phyloP scores from a whole-genome alignment of 1,139 yeast species.

The Kurtzmaniella quercitrusa region DNA sequence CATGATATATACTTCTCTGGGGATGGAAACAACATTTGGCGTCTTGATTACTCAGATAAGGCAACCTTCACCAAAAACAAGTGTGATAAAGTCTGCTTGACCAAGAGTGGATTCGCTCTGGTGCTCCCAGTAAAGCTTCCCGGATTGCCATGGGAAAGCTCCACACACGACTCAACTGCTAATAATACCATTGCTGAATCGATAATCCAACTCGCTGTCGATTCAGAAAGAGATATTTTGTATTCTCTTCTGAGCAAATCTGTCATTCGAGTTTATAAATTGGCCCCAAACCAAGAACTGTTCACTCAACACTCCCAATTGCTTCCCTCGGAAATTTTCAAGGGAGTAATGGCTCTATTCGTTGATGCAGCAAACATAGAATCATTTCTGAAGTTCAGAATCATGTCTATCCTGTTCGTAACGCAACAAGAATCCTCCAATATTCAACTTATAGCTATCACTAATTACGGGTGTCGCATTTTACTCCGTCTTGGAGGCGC shows the following conservation, averaged over 20 bases:
- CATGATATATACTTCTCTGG: constrained; percentile 85
- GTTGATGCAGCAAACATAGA: constrained; percentile 39
- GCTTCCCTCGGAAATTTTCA: constrained; percentile 47
- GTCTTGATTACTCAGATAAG: constrained; percentile 75
- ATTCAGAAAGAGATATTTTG: constrained; percentile 68
- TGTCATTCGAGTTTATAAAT: constrained; percentile 73
- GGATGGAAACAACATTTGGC: constrained; percentile 83
- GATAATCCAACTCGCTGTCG: constrained; percentile 63
- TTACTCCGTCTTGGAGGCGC: constrained; percentile 49
- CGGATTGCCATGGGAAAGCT: constrained; percentile 22
- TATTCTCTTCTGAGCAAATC: constrained; percentile 84
- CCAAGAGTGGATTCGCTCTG: constrained; percentile 61
- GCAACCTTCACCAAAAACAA: constrained; percentile 86
- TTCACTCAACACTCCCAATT: constrained; percentile 36
- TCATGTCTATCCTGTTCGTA: constrained; percentile 62
- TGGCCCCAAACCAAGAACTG: constrained; percentile 36
- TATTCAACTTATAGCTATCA: constrained; percentile 77
- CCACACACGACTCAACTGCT: constrained; percentile 1
- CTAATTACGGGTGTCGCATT: constrained; percentile 79
- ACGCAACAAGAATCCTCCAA: constrained; percentile 62
- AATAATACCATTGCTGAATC: constrained; percentile 34
- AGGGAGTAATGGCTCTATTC: constrained; percentile 55
- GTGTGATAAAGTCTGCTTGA: constrained; percentile 76
- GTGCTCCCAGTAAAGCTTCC: constrained; percentile 50
- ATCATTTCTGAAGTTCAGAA: constrained; percentile 45